Percentiles rank a stretch among this genome's conserved stretches.
Evolutionary conservation across 371 early-diverging fungal genomes (phyloP).

Genomic region (Mucor sp.): DNA sequence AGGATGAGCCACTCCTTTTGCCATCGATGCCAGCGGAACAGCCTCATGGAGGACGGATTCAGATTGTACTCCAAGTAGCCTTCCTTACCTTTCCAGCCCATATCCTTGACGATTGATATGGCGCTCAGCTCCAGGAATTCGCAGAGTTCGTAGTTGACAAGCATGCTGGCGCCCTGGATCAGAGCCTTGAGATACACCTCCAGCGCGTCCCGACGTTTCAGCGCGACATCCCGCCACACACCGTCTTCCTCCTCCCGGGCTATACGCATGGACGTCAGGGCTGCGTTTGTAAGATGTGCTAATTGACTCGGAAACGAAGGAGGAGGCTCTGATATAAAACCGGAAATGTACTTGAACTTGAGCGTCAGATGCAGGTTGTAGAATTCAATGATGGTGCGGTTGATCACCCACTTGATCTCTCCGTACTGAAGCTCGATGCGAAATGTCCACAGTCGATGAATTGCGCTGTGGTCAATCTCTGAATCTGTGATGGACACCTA

Average conservation of each 20-base stretch:
- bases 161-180: slow-evolving; percentile 54
- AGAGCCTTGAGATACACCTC: slow-evolving; percentile 64
- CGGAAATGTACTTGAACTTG: slow-evolving; percentile 37
- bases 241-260: slow-evolving; percentile 32
- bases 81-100: slow-evolving; percentile 89
- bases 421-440: slow-evolving; percentile 81
- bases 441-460: slow-evolving; percentile 43
- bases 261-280: slow-evolving; percentile 38
- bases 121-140: slow-evolving; percentile 80
- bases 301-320: slow-evolving; percentile 50
- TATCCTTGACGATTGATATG: slow-evolving; percentile 68
- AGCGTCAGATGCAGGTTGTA: slow-evolving; percentile 65
- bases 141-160: slow-evolving; percentile 66
- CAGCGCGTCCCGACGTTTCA: slow-evolving; percentile 62
- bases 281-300: slow-evolving; percentile 36
- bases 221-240: slow-evolving; percentile 36
- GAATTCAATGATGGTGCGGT: slow-evolving; percentile 70
- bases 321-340: slow-evolving; percentile 24
- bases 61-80: slow-evolving; percentile 65
- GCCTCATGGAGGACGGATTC: slow-evolving; percentile 24
- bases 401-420: slow-evolving; percentile 77
- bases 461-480: slow-evolving; percentile 34
- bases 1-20: slow-evolving; percentile 71
- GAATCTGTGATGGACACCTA: slow-evolving; percentile 55
- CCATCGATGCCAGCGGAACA: slow-evolving; percentile 46